phyloP scores from a whole-genome alignment of 805 yeast species.

The Lipomyces orientalis region DNA sequence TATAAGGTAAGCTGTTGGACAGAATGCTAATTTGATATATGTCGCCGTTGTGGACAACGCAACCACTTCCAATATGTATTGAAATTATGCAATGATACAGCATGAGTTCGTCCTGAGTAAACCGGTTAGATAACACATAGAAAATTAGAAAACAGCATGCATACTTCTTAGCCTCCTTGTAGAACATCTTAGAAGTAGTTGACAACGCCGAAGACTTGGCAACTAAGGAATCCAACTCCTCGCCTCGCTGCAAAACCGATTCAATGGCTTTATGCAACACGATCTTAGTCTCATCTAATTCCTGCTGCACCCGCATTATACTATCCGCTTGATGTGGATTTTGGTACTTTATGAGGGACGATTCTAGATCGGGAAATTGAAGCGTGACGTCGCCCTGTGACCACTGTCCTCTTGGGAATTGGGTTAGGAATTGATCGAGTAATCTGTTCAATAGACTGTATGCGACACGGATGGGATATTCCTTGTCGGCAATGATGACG shows the following conservation, averaged over 20 bases:
- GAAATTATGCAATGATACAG: conserved; percentile 70
- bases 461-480: conserved; percentile 96
- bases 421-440: conserved; percentile 84
- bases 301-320: conserved; percentile 95
- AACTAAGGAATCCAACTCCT: conserved; percentile 89
- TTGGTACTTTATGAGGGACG: conserved; percentile 82
- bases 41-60: background rate
- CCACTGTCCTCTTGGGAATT: conserved; percentile 82
- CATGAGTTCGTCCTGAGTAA: conserved; percentile 70
- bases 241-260: conserved; percentile 93
- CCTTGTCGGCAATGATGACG: conserved; percentile 90
- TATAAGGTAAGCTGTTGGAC: background rate
- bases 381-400: conserved; percentile 42
- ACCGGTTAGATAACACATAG: background rate
- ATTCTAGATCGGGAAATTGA: conserved; percentile 64
- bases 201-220: conserved; percentile 94
- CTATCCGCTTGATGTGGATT: conserved; percentile 98
- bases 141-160: conserved; percentile 16
- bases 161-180: conserved; percentile 90
- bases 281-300: conserved; percentile 95
- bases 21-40: background rate
- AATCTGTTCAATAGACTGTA: conserved; percentile 89
- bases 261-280: conserved; percentile 96
- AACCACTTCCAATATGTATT: background rate
- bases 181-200: conserved; percentile 87